Base-by-base conservation (phyloP, 805 yeast species). In the Metschnikowia anglica region DNA sequence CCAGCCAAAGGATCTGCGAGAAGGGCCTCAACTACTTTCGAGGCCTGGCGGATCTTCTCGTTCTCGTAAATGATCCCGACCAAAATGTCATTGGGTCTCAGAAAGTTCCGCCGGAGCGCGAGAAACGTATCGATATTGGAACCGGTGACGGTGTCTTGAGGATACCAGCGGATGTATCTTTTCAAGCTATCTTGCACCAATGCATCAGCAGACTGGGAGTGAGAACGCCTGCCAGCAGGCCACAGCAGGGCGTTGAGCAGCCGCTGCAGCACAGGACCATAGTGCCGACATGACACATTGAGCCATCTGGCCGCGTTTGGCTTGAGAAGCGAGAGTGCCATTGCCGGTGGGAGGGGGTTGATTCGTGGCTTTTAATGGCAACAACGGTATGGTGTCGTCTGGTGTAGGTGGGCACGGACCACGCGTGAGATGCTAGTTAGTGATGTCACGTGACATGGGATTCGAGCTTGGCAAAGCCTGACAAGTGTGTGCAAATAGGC, bases 1-100 rank as follows among this genome's bases (percentile, higher is more conserved):
- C 49, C 54, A 11, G 74, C 59, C 37, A 70, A 55, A 5, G 76
- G 76, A 43, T 70, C 74, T 1, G 74, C 68, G 29, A 70, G 54
- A 9, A 70, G 47, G 2, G 62, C 44, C 28, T 68, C 72, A 5
- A 70, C 31, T n/a, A 70, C 26, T 38, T 55, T 65, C n/a, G 72
- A 61, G 2, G 51, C 37, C 7, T 31, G 21, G 12, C 51, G 46
- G 5, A 48, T 41, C 5, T 20, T 20, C 7, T 56, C 60, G 41
- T 59, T 58, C 26, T 61, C 65, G 47, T 70, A 69, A 1, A 64
- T 39, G 2, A 70, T 33, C 0, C 74, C 76, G 11, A 70, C 56
- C 33, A 53, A 54, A 3, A 69, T 48, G 18, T 48, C 44, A 24
- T 56, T 51, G 3, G 49, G 19, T 8, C 43, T 24, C 23, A 27